Evolutionary conservation across 306 rosid species (phyloP).

Genomic region (Vigna trinervia): DNA sequence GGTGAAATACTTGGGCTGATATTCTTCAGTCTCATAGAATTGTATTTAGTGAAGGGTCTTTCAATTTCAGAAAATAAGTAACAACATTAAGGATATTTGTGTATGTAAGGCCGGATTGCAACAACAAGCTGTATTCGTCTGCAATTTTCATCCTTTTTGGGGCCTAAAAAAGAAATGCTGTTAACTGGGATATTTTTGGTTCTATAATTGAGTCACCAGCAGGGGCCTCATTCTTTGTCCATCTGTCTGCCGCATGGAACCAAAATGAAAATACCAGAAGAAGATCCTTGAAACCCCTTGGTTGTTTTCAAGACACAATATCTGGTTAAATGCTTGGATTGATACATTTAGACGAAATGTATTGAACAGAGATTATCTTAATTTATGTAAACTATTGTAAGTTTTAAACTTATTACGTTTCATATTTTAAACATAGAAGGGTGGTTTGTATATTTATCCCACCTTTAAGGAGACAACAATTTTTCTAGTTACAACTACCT

Average conservation of each 20-base stretch:
- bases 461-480: no score
- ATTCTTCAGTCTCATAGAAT: background rate
- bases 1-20: constrained; percentile 38
- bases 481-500: background rate
- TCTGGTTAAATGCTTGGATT: constrained; percentile 46
- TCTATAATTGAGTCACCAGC: constrained; percentile 49
- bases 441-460: no score
- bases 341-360: background rate
- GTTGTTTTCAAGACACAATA: constrained; percentile 61
- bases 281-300: constrained; percentile 63
- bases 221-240: constrained; percentile 7
- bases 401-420: no score
- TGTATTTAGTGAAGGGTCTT: background rate
- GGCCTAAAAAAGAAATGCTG: background rate
- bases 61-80: background rate
- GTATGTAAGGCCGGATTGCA: background rate
- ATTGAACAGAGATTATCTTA: background rate
- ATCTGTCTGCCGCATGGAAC: constrained; percentile 42
- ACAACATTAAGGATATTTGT: background rate
- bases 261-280: constrained; percentile 47
- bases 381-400: background rate
- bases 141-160: background rate
- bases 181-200: constrained; percentile 39
- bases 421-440: no score
- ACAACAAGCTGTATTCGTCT: background rate